These are phyloP conservation scores for Akanthomyces dipterigenus DNA, from an alignment of 2,329 filamentous ascomycete species.

Conservation along the genomic window DNA sequence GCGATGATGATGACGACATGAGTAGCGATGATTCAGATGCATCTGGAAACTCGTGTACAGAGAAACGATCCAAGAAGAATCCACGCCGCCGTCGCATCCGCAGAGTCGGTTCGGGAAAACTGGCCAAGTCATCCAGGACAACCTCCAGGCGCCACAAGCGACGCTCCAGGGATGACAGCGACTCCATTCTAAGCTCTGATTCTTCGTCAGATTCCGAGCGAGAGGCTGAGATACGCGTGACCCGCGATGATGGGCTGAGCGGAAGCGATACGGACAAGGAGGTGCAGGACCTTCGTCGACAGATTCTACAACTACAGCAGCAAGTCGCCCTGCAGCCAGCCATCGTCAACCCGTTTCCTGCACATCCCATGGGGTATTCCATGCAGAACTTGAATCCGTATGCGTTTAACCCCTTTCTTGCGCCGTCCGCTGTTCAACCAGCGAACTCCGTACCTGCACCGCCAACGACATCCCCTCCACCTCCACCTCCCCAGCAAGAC, in stretches of 20 bases:
- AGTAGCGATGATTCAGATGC: conserved; percentile 6
- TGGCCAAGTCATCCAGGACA: not conserved
- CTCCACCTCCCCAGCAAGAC: not conserved
- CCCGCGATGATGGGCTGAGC: conserved; percentile 16
- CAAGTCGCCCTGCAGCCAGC: conserved; percentile 19
- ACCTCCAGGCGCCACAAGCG: not conserved
- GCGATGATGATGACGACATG: not conserved
- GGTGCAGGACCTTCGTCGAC: conserved; percentile 19
- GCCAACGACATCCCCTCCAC: not conserved
- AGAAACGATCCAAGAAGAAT: not conserved
- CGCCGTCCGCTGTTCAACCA: not conserved
- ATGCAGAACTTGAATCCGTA: not conserved
- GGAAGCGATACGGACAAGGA: conserved; percentile 3
- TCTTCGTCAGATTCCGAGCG: conserved; percentile 19
- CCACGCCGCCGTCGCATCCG: not conserved
- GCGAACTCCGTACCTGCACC: not conserved
- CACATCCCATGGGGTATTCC: not conserved
- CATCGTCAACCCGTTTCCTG: not conserved
- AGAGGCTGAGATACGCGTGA: conserved; percentile 15
- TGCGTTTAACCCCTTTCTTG: not conserved
- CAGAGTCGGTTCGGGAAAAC: not conserved
- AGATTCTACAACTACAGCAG: conserved; percentile 24
- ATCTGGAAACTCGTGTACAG: not conserved
- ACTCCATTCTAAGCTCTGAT: conserved; percentile 21
- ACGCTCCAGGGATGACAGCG: conserved; percentile 9